Conservation (phyloP, 2,329 filamentous ascomycete species). For the Leptographium lundbergii region DNA sequence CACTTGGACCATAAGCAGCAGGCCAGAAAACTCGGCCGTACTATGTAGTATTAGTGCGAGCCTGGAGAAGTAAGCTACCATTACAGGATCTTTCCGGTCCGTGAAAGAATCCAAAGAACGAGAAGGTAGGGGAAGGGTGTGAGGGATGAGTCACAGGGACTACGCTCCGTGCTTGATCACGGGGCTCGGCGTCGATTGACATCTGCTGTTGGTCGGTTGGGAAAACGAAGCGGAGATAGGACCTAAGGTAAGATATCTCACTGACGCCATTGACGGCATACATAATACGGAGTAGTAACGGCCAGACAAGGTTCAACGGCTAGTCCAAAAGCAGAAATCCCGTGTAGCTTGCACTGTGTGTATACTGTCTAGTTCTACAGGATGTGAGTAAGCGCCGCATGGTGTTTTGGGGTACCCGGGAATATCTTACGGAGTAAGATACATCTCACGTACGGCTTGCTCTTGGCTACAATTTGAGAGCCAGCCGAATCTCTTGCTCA, state of each 20-base stretch:
- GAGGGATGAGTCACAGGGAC: neutral
- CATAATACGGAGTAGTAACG: neutral
- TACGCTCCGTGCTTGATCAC: too few species aligned
- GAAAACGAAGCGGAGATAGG: neutral
- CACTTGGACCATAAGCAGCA: neutral
- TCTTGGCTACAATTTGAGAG: too few species aligned
- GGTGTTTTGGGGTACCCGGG: too few species aligned
- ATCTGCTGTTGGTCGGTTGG: neutral
- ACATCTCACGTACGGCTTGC: too few species aligned
- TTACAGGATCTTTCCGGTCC: neutral
- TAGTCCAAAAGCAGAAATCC: neutral
- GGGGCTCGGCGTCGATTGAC: too few species aligned
- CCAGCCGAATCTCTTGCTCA: too few species aligned
- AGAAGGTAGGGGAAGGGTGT: neutral
- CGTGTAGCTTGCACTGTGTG: too few species aligned
- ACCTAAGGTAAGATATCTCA: too few species aligned
- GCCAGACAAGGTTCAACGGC: neutral
- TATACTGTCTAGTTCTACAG: neutral
- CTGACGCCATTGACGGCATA: neutral
- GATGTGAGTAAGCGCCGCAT: too few species aligned
- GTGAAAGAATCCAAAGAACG: neutral
- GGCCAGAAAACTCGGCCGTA: neutral
- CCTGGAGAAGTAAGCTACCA: neutral
- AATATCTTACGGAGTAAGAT: too few species aligned
- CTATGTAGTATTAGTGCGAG: too few species aligned